phyloP scores from a whole-genome alignment of 352 stramenopile genomes.

The Sclerospora graminicola region DNA sequence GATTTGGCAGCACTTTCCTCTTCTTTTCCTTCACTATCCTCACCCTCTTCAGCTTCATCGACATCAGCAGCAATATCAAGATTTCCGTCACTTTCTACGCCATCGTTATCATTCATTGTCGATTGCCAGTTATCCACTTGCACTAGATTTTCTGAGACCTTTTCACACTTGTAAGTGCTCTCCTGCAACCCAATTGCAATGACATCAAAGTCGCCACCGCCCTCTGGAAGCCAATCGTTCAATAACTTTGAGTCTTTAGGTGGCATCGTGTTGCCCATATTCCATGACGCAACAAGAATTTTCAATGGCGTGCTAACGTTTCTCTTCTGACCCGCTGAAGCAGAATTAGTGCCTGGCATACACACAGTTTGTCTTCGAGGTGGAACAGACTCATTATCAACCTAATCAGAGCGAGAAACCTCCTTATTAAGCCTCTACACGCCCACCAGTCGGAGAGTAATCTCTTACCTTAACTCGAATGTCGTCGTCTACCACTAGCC shows the following conservation, averaged over 20 bases:
- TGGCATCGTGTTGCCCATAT: conserved; percentile 79
- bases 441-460: not conserved
- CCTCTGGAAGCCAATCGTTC: conserved; percentile 60
- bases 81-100: conserved; percentile 2
- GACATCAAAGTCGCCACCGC: conserved; percentile 74
- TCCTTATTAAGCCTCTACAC: not conserved
- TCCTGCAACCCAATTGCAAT: conserved; percentile 78
- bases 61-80: conserved; percentile 16
- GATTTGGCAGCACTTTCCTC: too few relatives aligned
- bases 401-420: conserved; percentile 1
- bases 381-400: conserved; percentile 4
- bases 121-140: conserved; percentile 13
- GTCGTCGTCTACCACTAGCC: conserved; percentile 12
- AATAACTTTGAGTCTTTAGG: conserved; percentile 52
- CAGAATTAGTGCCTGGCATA: not conserved
- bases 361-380: conserved; percentile 8
- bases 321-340: conserved; percentile 4
- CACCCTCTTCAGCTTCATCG: conserved; percentile 1
- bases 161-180: conserved; percentile 62
- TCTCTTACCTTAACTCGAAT: conserved; percentile 14
- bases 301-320: conserved; percentile 22
- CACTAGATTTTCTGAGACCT: conserved; percentile 20
- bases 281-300: conserved; percentile 71
- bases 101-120: conserved; percentile 21
- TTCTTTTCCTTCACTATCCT: conserved; percentile 19